Base-by-base conservation (phyloP, 225 moss, liverwort and hornwort genomes). In the Pleurozium schreberi region DNA sequence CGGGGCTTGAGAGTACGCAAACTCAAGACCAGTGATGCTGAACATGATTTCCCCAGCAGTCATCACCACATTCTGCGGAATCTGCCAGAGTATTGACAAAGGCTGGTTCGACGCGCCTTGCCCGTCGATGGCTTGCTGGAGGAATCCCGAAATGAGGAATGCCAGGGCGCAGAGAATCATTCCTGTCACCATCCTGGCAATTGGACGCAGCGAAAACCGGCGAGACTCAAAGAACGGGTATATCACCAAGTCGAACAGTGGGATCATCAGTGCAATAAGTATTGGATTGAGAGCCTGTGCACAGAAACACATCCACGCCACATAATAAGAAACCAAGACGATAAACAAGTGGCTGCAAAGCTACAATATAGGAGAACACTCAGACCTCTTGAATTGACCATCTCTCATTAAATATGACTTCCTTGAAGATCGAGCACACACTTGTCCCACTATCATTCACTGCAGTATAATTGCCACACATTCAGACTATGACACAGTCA, bases 41-140 rank as follows among this genome's bases (percentile, higher is more conserved):
- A 97, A 97, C 96, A 99, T 76, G 74, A 99, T 95, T 87, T 99
- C 98, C 30, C 98, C 98, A 33, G 96, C 93, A n/a, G 96, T 99
- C 67, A 99, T 95, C 25, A 94, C 76, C 15, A 97, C 91, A 53
- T 93, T 91, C 83, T 96, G 97, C 52, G 97, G 97, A 80, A 89
- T 87, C 89, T 99, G 99, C 99, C 99, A 99, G 36, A 99, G 92
- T 0, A 99, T 96, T 55, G 96, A 95, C 88, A 96, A 90, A 22
- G 89, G 30, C 83, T 84, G 84, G 63, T 91, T 85, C 73, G 89
- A 80, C 23, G 90, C 80, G n/a, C 88, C 91, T 25, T 73, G 88
- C 36, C 55, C n/a, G 62, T 96, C 95, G 18, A 97, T 95, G 43
- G 89, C 90, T 83, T 96, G 90, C 89, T 99, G 96, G 11, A 99